Percentiles rank a stretch among this genome's conserved stretches.
These are phyloP conservation scores for Geranium incanum DNA, from an alignment of 441 rosid genomes.

Conservation along the genomic window DNA sequence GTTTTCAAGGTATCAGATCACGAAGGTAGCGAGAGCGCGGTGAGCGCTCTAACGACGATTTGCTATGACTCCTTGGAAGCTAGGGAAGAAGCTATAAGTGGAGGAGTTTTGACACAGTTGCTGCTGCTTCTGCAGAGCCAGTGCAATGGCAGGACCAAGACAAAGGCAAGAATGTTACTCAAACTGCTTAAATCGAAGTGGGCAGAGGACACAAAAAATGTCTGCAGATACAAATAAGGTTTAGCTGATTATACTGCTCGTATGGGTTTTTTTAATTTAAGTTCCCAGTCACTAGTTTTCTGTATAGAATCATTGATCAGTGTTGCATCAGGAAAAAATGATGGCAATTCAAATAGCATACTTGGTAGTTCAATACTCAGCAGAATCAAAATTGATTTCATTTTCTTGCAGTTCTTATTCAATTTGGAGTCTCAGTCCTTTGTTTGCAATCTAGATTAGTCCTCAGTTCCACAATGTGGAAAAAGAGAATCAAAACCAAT, in stretches of 20 bases:
- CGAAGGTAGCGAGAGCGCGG: conserved; percentile 50
- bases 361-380: background rate
- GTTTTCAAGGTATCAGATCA: conserved; percentile 56
- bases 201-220: conserved; percentile 20
- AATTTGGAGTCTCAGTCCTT: background rate
- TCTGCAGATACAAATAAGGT: background rate
- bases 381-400: background rate
- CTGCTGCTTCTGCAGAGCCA: conserved; percentile 61
- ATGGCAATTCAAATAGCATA: background rate
- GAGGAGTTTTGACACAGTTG: conserved; percentile 45
- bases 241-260: background rate
- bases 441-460: too few relatives aligned
- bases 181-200: conserved; percentile 46
- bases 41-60: conserved; percentile 32
- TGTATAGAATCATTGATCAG: background rate
- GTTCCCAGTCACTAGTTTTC: background rate
- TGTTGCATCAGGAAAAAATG: background rate
- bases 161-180: conserved; percentile 44
- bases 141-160: conserved; percentile 41
- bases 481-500: too few relatives aligned
- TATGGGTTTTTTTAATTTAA: too few relatives aligned
- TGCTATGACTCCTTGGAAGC: conserved; percentile 38
- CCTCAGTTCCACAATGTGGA: too few relatives aligned
- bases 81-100: conserved; percentile 39
- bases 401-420: background rate